These are phyloP conservation scores for Jaltomata sinuosa DNA, from an alignment of 257 asterid genomes.

Conservation along the genomic window DNA sequence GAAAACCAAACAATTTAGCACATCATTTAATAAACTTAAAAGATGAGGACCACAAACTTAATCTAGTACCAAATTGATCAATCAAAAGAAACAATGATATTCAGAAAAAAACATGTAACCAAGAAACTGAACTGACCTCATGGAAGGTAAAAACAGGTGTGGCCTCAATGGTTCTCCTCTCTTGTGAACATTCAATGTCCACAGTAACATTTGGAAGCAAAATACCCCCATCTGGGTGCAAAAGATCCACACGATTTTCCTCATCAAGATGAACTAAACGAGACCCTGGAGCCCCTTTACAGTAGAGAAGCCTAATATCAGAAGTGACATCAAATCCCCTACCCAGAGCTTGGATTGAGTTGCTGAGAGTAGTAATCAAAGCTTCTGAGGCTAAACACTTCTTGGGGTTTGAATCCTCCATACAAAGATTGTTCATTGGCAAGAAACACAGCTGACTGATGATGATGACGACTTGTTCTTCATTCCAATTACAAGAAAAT, in stretches of 20 bases:
- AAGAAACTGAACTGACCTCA: slow-evolving; percentile 39
- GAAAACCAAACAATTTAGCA: not conserved
- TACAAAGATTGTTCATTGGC: not conserved
- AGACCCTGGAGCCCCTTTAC: slow-evolving; percentile 89
- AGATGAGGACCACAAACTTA: not conserved
- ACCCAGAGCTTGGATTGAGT: slow-evolving; percentile 94
- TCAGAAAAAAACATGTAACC: no score
- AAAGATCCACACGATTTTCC: slow-evolving; percentile 37
- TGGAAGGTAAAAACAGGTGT: slow-evolving; percentile 73
- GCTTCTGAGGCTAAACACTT: slow-evolving; percentile 25
- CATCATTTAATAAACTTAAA: not conserved
- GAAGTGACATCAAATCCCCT: slow-evolving; percentile 98
- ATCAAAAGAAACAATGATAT: not conserved
- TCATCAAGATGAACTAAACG: slow-evolving; percentile 70
- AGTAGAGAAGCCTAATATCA: slow-evolving; percentile 86
- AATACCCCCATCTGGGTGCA: slow-evolving; percentile 42
- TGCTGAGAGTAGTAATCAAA: slow-evolving; percentile 62
- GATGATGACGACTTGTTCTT: slow-evolving; percentile 7
- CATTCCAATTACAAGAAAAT: not conserved
- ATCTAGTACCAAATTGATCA: not conserved
- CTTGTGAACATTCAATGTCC: slow-evolving; percentile 59
- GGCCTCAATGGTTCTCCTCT: slow-evolving; percentile 30
- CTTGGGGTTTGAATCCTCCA: not conserved
- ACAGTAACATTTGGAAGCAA: slow-evolving; percentile 67
- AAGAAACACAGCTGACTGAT: not conserved